phyloP scores from a whole-genome alignment of 345 rosid genomes.

The Sisymbrium altissimum region DNA sequence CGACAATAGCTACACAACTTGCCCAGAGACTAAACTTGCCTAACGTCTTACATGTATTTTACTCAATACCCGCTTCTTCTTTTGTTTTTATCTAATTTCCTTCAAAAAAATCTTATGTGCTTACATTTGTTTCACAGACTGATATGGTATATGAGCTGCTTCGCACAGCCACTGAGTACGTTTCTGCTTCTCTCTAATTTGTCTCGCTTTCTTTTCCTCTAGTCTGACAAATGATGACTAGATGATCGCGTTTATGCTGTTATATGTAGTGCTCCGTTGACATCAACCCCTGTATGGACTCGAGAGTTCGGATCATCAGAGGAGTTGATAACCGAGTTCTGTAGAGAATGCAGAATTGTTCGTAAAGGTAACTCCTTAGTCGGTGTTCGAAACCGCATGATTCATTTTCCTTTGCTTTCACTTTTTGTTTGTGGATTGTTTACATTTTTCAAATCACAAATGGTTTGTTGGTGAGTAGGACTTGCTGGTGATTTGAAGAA shows the following conservation, averaged over 20 bases:
- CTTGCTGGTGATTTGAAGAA: conserved; percentile 98
- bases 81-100: neutral
- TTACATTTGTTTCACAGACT: conserved; percentile 49
- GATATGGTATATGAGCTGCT: conserved; percentile 89
- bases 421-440: neutral
- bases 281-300: conserved; percentile 94
- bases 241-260: neutral
- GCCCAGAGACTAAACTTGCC: conserved; percentile 98
- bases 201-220: neutral
- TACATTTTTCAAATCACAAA: neutral
- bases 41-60: conserved; percentile 82
- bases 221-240: neutral
- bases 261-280: conserved; percentile 72
- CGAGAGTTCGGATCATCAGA: conserved; percentile 78
- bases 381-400: neutral
- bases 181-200: neutral
- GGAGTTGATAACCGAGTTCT: conserved; percentile 87
- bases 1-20: conserved; percentile 96
- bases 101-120: neutral
- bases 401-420: neutral
- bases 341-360: conserved; percentile 97
- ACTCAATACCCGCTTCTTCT: neutral
- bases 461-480: conserved; percentile 47
- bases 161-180: conserved; percentile 91
- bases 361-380: conserved; percentile 68